These are phyloP conservation scores for Colletotrichum salicis DNA, from an alignment of 2,329 filamentous ascomycete genomes.

Conservation along the genomic window DNA sequence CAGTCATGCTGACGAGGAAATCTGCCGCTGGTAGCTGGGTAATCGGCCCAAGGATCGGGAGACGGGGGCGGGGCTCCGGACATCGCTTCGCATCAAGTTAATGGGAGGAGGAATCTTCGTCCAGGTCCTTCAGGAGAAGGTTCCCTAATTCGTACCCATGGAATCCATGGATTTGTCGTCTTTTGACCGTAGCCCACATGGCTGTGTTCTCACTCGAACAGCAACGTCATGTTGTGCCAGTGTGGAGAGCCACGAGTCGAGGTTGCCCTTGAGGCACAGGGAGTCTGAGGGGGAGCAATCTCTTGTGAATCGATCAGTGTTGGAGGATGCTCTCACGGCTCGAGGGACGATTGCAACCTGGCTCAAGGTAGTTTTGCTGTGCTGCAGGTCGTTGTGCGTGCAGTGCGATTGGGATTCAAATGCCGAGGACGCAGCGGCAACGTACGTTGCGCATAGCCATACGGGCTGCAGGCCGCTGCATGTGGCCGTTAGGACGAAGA, in stretches of 20 bases:
- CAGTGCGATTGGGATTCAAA: background rate
- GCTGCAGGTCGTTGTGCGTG: slow-evolving; percentile 3
- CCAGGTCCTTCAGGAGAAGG: background rate
- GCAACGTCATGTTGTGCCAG: slow-evolving; percentile 16
- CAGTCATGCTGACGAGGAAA: background rate
- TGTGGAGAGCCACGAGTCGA: slow-evolving; percentile 15
- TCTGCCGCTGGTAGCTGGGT: background rate
- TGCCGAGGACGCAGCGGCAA: slow-evolving; percentile 14
- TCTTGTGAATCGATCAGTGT: background rate
- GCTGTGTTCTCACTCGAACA: background rate
- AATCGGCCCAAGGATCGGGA: slow-evolving; percentile 20
- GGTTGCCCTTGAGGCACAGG: background rate
- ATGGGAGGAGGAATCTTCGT: slow-evolving; percentile 10
- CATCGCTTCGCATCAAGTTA: slow-evolving; percentile 27
- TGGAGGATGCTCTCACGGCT: background rate
- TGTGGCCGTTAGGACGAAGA: slow-evolving; percentile 5
- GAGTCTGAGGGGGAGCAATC: background rate
- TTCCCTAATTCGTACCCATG: background rate
- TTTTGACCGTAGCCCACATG: background rate
- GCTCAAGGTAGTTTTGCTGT: background rate
- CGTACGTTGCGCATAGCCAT: slow-evolving; percentile 1
- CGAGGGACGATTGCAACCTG: background rate
- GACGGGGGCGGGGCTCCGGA: slow-evolving; percentile 21
- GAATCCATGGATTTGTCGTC: background rate
- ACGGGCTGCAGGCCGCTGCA: slow-evolving; percentile 7